Evolutionary conservation across 768 basidiomycete genomes (phyloP).

Genomic region (Fibroporia radiculosa): DNA sequence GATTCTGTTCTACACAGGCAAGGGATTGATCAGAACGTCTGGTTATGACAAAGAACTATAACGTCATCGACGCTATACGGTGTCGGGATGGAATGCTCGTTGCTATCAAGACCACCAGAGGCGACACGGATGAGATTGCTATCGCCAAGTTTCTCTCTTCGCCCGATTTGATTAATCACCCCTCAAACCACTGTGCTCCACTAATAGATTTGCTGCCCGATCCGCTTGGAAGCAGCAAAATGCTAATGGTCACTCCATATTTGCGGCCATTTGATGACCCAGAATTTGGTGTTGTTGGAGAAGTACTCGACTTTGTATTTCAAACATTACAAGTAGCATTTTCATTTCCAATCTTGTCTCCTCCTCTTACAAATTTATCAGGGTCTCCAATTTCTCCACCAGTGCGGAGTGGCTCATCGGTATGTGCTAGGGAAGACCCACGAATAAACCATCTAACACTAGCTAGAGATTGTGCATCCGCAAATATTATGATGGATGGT

Average conservation of each 20-base stretch:
- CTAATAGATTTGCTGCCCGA: constrained; percentile 15
- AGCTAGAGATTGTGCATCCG: constrained; percentile 15
- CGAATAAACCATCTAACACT: not conserved
- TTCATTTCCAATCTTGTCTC: not conserved
- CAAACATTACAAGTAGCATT: constrained; percentile 13
- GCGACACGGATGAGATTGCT: constrained; percentile 6
- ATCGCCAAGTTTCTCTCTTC: constrained; percentile 11
- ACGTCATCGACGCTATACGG: constrained; percentile 15
- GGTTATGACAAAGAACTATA: not conserved
- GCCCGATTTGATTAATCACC: not conserved
- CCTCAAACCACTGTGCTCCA: constrained; percentile 18
- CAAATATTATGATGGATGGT: constrained; percentile 18
- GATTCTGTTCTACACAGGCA: not conserved
- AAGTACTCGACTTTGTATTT: constrained; percentile 12
- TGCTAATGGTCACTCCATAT: constrained; percentile 19
- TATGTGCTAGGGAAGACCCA: not conserved
- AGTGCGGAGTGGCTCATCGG: constrained; percentile 19
- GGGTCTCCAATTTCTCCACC: constrained; percentile 21
- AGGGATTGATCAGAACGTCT: not conserved
- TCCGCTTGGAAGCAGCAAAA: constrained; percentile 4
- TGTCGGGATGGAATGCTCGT: constrained; percentile 7
- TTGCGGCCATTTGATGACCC: constrained; percentile 22
- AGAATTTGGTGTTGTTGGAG: constrained; percentile 13
- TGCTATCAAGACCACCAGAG: constrained; percentile 8
- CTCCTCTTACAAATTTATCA: not conserved